phyloP scores from a whole-genome alignment of 345 rosid genomes.

The Trapa incisa region DNA sequence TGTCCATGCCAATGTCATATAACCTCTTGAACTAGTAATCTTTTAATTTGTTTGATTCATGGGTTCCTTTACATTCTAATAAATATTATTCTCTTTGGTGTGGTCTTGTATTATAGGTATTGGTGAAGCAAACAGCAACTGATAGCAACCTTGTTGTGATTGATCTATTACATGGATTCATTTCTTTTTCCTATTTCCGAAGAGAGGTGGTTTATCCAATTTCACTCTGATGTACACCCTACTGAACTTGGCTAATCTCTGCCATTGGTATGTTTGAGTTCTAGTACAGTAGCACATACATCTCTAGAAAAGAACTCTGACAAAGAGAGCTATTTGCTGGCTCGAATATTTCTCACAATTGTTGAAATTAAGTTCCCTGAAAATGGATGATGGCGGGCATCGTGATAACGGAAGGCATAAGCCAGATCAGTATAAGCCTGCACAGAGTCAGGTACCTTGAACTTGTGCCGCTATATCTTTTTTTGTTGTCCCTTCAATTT shows the following conservation, averaged over 20 bases:
- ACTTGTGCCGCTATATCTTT: no score
- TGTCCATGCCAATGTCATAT: no score
- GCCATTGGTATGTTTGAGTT: no score
- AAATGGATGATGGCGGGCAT: slow-evolving; percentile 91
- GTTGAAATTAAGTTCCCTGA: slow-evolving; percentile 7
- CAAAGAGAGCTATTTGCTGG: no score
- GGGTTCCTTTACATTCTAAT: no score
- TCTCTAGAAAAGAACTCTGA: background rate
- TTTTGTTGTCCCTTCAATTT: background rate
- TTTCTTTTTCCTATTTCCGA: background rate
- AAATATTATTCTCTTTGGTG: no score
- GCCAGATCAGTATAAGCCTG: slow-evolving; percentile 53
- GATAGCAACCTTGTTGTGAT: background rate
- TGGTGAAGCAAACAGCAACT: background rate
- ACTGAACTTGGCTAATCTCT: no score
- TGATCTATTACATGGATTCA: background rate
- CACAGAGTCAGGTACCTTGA: slow-evolving; percentile 63
- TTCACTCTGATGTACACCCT: background rate
- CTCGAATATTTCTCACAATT: background rate
- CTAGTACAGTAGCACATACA: background rate
- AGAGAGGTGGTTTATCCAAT: background rate
- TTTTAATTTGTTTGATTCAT: no score
- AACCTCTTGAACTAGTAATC: no score
- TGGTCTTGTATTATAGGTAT: no score
- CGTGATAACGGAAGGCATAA: slow-evolving; percentile 86